Evolutionary conservation across 305 asterid species (phyloP).

Genomic region (Ilex paraguariensis): DNA sequence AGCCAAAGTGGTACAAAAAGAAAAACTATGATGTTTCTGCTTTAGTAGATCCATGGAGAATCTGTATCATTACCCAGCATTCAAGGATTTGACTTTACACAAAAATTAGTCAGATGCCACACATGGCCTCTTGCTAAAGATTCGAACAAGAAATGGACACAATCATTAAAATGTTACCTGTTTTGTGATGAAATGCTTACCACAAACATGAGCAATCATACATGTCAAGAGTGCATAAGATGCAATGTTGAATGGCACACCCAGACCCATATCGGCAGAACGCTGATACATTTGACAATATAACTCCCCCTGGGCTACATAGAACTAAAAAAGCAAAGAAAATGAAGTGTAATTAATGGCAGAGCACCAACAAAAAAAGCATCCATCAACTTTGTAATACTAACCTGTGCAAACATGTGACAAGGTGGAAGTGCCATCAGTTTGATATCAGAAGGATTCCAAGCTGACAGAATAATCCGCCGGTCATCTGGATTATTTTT

Average conservation of each 20-base stretch:
- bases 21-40: too few species aligned
- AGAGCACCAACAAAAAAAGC: conserved; percentile 2
- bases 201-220: conserved; percentile 95
- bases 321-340: conserved; percentile 51
- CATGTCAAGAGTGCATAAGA: conserved; percentile 88
- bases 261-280: conserved; percentile 98
- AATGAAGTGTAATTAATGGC: conserved; percentile 2
- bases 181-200: conserved; percentile 32
- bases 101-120: too few species aligned
- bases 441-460: conserved; percentile 93
- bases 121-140: too few species aligned
- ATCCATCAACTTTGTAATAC: conserved; percentile 6
- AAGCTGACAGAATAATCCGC: conserved; percentile 76
- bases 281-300: conserved; percentile 99
- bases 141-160: not conserved
- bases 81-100: too few species aligned
- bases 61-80: too few species aligned
- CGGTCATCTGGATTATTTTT: conserved; percentile 83
- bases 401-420: conserved; percentile 94
- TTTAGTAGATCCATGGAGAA: too few species aligned
- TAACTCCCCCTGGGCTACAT: conserved; percentile 84
- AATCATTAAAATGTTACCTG: not conserved
- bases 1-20: too few species aligned
- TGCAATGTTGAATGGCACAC: conserved; percentile 95
- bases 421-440: conserved; percentile 92